These are phyloP conservation scores for Lagenaria siceraria DNA, from an alignment of 306 rosid genomes.

Conservation along the genomic window DNA sequence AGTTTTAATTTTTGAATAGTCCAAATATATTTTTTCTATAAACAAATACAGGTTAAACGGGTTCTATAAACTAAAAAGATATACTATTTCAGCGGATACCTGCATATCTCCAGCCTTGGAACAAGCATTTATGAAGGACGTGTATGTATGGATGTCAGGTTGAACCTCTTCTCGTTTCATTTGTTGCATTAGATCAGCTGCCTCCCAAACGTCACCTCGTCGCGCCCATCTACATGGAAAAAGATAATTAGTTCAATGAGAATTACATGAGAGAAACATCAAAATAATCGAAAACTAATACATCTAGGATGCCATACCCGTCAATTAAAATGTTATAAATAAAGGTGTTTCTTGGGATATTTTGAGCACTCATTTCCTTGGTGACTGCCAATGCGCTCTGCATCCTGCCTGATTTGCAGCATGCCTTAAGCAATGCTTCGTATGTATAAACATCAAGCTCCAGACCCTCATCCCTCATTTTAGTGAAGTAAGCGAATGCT, in stretches of 20 bases:
- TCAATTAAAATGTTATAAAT: slow-evolving; percentile 89
- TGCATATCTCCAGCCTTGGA: slow-evolving; percentile 93
- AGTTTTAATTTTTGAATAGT: neutral
- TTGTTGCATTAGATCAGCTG: slow-evolving; percentile 91
- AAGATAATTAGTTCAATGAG: neutral
- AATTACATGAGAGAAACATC: neutral
- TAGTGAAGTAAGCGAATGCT: slow-evolving; percentile 70
- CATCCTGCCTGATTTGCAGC: slow-evolving; percentile 98
- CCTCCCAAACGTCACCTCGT: slow-evolving; percentile 99
- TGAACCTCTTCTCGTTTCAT: slow-evolving; percentile 75
- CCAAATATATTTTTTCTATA: too few relatives aligned
- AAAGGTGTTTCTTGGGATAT: slow-evolving; percentile 77
- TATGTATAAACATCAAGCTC: slow-evolving; percentile 74
- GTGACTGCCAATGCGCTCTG: slow-evolving; percentile 95
- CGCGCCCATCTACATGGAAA: slow-evolving; percentile 73
- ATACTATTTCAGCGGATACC: slow-evolving; percentile 25
- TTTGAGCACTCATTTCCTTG: slow-evolving; percentile 72
- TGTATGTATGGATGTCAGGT: slow-evolving; percentile 88
- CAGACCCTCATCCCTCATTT: slow-evolving; percentile 69
- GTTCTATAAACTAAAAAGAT: neutral
- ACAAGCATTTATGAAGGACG: slow-evolving; percentile 87
- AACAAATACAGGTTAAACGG: too few relatives aligned
- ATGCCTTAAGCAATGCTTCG: slow-evolving; percentile 89
- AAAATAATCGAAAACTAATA: neutral
- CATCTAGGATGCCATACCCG: slow-evolving; percentile 42